Conservation (phyloP, 352 stramenopile genomes). For the Globisporangium abappressorium region DNA sequence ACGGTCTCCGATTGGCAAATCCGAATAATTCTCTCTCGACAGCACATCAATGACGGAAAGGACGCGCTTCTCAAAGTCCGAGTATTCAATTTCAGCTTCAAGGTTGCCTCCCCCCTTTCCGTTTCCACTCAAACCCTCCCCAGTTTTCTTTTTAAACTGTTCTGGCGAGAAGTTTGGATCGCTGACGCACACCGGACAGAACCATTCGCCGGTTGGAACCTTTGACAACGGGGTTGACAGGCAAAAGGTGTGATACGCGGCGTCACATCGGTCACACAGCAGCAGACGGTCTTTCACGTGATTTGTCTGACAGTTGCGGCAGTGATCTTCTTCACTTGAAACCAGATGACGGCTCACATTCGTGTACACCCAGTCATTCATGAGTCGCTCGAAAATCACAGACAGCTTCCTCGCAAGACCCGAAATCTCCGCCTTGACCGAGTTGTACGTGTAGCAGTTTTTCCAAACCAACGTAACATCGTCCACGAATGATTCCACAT, state of each 20-base stretch:
- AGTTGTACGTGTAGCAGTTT: constrained; percentile 87
- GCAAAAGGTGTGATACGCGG: constrained; percentile 83
- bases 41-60: constrained; percentile 57
- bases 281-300: constrained; percentile 62
- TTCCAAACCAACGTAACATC: constrained; percentile 82
- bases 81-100: constrained; percentile 42
- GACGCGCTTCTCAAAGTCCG: constrained; percentile 65
- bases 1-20: constrained; percentile 47
- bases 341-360: constrained; percentile 48
- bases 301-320: constrained; percentile 70
- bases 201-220: constrained; percentile 73
- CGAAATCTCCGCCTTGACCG: constrained; percentile 76
- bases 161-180: constrained; percentile 57
- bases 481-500: constrained; percentile 77
- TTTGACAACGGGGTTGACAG: constrained; percentile 49
- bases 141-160: constrained; percentile 44
- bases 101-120: constrained; percentile 13
- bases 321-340: constrained; percentile 74
- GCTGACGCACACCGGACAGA: constrained; percentile 57
- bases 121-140: constrained; percentile 19
- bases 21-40: constrained; percentile 67
- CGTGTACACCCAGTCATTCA: constrained; percentile 79
- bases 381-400: constrained; percentile 73
- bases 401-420: constrained; percentile 70
- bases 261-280: constrained; percentile 81